Percentiles rank a stretch among this genome's conserved stretches.
phyloP scores from a whole-genome alignment of 1,139 yeast species.

The Spathaspora jeffriesii region DNA sequence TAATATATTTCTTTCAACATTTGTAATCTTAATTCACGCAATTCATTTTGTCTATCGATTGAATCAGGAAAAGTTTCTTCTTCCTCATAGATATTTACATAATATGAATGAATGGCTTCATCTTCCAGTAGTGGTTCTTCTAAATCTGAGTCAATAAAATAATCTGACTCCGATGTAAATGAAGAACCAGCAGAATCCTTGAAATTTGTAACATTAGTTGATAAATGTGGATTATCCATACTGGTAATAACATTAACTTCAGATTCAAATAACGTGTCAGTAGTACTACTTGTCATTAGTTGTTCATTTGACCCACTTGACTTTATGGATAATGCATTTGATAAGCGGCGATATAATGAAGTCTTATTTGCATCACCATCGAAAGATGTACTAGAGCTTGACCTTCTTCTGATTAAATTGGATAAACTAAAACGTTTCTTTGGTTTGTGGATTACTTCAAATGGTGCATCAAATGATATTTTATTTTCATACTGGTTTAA shows the following conservation, averaged over 20 bases:
- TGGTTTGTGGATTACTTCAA: conserved; percentile 31
- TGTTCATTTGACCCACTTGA: conserved; percentile 15
- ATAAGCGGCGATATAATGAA: conserved; percentile 14
- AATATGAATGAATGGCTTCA: conserved; percentile 8
- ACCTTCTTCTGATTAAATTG: conserved; percentile 1
- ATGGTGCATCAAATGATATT: conserved; percentile 41
- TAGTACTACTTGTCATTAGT: conserved; percentile 1
- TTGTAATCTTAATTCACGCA: conserved; percentile 40
- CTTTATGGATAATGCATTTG: conserved; percentile 19
- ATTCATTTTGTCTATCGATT: conserved; percentile 34
- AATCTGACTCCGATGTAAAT: conserved; percentile 1
- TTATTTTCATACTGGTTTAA: conserved; percentile 30
- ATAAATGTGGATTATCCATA: conserved; percentile 28
- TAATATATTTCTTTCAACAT: conserved; percentile 32
- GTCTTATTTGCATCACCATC: background rate
- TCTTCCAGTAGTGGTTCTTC: conserved; percentile 12
- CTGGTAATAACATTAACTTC: conserved; percentile 4
- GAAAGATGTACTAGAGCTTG: conserved; percentile 6
- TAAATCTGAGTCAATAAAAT: conserved; percentile 9
- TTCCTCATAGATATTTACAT: conserved; percentile 1
- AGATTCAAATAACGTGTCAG: background rate
- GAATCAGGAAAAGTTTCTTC: conserved; percentile 8
- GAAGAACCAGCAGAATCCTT: conserved; percentile 37
- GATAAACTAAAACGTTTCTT: conserved; percentile 6
- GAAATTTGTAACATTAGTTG: conserved; percentile 24